Evolutionary conservation across 352 stramenopile species (phyloP).

Genomic region (Blastocystis sp.): DNA sequence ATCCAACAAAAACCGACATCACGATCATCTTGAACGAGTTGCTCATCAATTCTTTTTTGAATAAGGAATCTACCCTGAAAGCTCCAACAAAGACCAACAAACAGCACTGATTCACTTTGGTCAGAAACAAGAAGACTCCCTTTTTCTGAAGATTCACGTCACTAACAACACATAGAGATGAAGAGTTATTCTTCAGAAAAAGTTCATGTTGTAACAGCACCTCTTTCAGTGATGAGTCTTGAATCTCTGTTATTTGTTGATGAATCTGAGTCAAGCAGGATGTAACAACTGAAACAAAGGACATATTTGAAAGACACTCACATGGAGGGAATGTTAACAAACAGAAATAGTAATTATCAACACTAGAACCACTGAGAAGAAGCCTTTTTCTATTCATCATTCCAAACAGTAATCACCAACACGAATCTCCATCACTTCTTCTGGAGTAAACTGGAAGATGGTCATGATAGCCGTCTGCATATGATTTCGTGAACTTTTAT

Average conservation of each 20-base stretch:
- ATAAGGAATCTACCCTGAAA: not conserved
- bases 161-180: not conserved
- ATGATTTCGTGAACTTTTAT: conserved; percentile 23
- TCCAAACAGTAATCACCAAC: not conserved
- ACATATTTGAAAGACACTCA: not conserved
- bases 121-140: too few species aligned
- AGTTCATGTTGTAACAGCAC: not conserved
- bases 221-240: not conserved
- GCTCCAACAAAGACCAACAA: not conserved
- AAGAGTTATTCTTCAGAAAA: not conserved
- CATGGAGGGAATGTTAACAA: conserved; percentile 29
- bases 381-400: conserved; percentile 22
- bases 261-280: not conserved
- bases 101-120: too few species aligned
- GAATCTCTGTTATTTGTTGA: not conserved
- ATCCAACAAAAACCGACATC: not conserved
- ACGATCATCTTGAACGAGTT: not conserved
- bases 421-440: conserved; percentile 44
- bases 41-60: not conserved
- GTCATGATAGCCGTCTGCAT: conserved; percentile 45
- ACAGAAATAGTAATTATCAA: not conserved
- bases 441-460: conserved; percentile 42
- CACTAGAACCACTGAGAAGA: conserved; percentile 8
- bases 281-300: not conserved
- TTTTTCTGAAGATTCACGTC: too few species aligned